A percentile compares a stretch with the other conserved stretches of the same genome.
phyloP scores from a whole-genome alignment of 108 stramenopile genomes.

The Epipyxis sp. region DNA sequence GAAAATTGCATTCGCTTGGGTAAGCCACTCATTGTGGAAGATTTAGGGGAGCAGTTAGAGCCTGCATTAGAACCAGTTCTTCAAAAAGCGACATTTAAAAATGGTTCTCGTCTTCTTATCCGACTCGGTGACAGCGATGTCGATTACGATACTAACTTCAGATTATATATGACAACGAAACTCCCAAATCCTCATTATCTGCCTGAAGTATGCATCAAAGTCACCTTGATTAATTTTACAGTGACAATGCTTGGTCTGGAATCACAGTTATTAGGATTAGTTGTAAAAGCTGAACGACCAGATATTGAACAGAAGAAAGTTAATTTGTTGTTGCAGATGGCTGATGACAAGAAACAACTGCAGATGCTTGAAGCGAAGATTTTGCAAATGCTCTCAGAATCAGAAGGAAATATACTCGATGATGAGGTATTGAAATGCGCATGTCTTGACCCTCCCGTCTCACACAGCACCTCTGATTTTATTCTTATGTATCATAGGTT shows the following conservation, averaged over 20 bases:
- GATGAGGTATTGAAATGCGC: too few species aligned
- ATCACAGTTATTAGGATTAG: conserved; percentile 63
- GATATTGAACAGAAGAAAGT: conserved; percentile 60
- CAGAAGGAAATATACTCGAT: conserved; percentile 61
- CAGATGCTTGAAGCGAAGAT: conserved; percentile 59
- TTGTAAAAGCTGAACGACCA: conserved; percentile 56
- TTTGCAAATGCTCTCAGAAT: conserved; percentile 52
- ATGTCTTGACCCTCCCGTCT: too few species aligned
- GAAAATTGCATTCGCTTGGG: conserved; percentile 63
- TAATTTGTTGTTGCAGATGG: conserved; percentile 58
- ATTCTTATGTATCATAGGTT: too few species aligned
- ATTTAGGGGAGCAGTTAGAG: conserved; percentile 59
- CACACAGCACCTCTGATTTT: background rate
- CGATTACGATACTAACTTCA: conserved; percentile 60
- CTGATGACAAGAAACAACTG: conserved; percentile 59
- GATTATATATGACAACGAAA: conserved; percentile 64
- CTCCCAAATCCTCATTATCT: conserved; percentile 69
- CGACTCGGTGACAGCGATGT: conserved; percentile 63
- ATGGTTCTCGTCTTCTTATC: conserved; percentile 58
- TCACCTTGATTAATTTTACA: conserved; percentile 66
- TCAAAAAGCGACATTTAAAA: conserved; percentile 58
- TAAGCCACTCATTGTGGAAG: conserved; percentile 61
- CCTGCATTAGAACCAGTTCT: conserved; percentile 63
- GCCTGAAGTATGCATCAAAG: conserved; percentile 66
- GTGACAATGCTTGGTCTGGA: conserved; percentile 63